Evolutionary conservation across 2,329 filamentous ascomycete species (phyloP).

Genomic region (Penicillium concentricum): DNA sequence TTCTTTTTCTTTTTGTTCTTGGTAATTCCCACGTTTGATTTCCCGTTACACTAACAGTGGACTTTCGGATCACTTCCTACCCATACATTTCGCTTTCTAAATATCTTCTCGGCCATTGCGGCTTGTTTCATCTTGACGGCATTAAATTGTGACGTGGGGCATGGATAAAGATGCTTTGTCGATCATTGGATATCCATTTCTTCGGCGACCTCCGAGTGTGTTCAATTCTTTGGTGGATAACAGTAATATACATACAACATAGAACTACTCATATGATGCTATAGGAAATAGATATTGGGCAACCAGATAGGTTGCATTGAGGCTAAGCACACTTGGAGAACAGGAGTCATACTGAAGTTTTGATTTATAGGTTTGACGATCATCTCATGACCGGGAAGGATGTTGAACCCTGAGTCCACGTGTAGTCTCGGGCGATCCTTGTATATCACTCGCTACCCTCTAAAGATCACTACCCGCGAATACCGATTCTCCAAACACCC

Average conservation of each 20-base stretch:
- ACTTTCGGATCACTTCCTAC: neutral
- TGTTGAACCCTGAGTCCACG: no score
- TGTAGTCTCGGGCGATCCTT: neutral
- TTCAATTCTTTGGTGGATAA: neutral
- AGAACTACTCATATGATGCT: neutral
- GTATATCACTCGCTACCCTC: neutral
- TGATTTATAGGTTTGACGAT: neutral
- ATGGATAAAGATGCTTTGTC: neutral
- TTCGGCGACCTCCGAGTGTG: neutral
- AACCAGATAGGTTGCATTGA: neutral
- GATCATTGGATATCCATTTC: neutral
- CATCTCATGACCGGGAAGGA: neutral
- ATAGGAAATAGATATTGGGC: neutral
- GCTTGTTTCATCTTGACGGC: neutral
- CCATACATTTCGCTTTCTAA: neutral
- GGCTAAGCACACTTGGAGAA: neutral
- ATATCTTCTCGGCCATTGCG: neutral
- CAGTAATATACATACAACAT: neutral
- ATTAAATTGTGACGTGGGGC: neutral
- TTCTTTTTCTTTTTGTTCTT: constrained; percentile 2
- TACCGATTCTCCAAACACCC: neutral
- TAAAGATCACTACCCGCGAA: neutral
- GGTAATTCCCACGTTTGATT: neutral
- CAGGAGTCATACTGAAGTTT: neutral
- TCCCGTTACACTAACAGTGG: neutral